Percentiles rank a stretch among this genome's conserved stretches.
These are phyloP conservation scores for Fraxinus ornus DNA, from an alignment of 305 asterid species.

Conservation along the genomic window DNA sequence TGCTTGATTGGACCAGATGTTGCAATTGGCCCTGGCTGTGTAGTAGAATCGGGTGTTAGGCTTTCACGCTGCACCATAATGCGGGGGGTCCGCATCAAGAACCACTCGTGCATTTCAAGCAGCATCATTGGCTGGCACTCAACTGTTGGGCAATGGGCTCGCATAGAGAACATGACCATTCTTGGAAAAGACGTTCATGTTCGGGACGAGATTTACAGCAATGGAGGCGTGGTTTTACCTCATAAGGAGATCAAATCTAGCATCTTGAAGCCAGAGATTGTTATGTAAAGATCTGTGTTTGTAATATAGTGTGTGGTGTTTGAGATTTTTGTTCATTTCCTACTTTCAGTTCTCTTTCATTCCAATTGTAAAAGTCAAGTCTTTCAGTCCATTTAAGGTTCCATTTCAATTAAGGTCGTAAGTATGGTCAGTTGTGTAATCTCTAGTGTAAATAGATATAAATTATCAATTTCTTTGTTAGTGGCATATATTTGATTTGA, in stretches of 20 bases:
- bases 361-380: conserved; percentile 40
- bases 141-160: conserved; percentile 91
- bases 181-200: conserved; percentile 94
- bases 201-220: conserved; percentile 82
- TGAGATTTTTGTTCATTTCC: conserved; percentile 11
- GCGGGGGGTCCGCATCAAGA: conserved; percentile 41
- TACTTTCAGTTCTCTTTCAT: conserved; percentile 12
- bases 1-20: too few relatives aligned
- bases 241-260: conserved; percentile 93
- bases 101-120: conserved; percentile 73
- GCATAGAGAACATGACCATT: conserved; percentile 95
- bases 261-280: conserved; percentile 93
- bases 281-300: conserved; percentile 52
- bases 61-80: too few relatives aligned
- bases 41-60: too few relatives aligned
- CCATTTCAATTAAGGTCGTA: conserved; percentile 21
- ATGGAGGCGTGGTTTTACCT: conserved; percentile 91
- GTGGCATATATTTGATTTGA: conserved; percentile 18
- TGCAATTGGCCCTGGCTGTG: too few relatives aligned
- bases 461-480: conserved; percentile 19
- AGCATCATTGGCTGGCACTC: conserved; percentile 97
- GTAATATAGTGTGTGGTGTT: conserved; percentile 21
- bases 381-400: conserved; percentile 10
- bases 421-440: conserved; percentile 28
- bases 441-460: conserved; percentile 41